Evolutionary conservation across 2,329 filamentous ascomycete genomes (phyloP), one percentile per base, ranked within the genome.

Genomic region (Phyllosticta paracitricarpa): DNA sequence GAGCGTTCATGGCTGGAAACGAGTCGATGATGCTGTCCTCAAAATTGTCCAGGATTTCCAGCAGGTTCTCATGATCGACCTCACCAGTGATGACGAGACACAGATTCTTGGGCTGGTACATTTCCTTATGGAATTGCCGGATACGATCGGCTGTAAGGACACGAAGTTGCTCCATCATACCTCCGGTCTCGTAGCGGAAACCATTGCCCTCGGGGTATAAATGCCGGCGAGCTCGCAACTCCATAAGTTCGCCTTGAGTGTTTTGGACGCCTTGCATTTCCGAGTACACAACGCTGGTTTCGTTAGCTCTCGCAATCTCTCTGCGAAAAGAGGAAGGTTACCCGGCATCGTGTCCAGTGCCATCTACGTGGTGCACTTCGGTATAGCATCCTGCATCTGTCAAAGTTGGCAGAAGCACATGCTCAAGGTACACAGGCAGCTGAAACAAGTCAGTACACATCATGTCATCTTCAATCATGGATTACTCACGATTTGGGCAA

Each of bases 191-290:
- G 68, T 97, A 97, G 62, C 93, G 87, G 71, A 97, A 99, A 2
- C 94, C 94, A 61, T 95, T 85, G 55, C 89, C 88, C 72, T 94
- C 85, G 0, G 92, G 92, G 68, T 97, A 99, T 40, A 96, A 79
- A 54, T 94, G 78, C 2, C 89, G 85, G 51, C 89, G 87, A 58
- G 90, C 87, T 65, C 84, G 83, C 62, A 97, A 80, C 65, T 96
- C 90, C 83, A 97, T 96, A 62, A 97, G 84, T 72, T 96, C 91
- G 7, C 82, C 80, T 66, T 89, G 86, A 58, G 85, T 87, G 71
- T 96, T 96, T 71, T 97, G 89, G 2, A 96, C 86, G 25, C 87
- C 94, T 75, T 99, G 94, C 94, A 99, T 99, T 76, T 99, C 94
- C 0, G 93, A 97, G 75, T 99, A 99, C 8, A 99, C 94, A 1